These are phyloP conservation scores for Pseudogymnoascus verrucosus DNA, from an alignment of 2,329 filamentous ascomycete species.

Conservation along the genomic window DNA sequence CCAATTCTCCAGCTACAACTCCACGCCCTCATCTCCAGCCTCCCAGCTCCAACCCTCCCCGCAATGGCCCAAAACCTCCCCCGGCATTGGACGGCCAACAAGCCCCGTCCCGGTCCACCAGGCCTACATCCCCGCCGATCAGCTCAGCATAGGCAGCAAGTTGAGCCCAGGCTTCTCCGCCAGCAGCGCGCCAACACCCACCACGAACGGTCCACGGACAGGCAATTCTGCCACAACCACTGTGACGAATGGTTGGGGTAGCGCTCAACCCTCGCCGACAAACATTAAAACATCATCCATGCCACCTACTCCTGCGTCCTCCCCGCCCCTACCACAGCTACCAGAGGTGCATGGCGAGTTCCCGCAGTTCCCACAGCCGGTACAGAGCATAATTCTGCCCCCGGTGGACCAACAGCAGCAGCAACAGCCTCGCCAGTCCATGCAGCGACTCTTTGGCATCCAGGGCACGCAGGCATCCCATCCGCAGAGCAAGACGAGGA, in stretches of 20 bases:
- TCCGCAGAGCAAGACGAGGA: not conserved
- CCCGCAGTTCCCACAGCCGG: not conserved
- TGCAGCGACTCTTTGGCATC: not conserved
- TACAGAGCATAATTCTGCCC: not conserved
- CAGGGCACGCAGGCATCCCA: not conserved
- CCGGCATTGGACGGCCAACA: not conserved
- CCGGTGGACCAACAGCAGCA: not conserved
- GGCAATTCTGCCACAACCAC: not conserved
- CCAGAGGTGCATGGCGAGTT: not conserved
- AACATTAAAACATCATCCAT: not conserved
- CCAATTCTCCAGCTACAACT: slow-evolving; percentile 5
- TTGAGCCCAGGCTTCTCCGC: not conserved
- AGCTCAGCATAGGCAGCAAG: slow-evolving; percentile 5
- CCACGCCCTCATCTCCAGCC: not conserved
- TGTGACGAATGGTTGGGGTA: not conserved
- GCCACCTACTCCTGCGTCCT: not conserved
- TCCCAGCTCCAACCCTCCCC: not conserved
- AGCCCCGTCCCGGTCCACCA: slow-evolving; percentile 2
- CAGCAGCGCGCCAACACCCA: not conserved
- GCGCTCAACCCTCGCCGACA: not conserved
- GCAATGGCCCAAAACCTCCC: not conserved
- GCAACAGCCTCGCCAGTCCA: not conserved
- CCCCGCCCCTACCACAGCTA: not conserved
- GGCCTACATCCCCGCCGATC: not conserved
- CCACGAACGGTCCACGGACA: not conserved